Conservation (phyloP, 371 early-diverging fungal genomes). For the Mucor racemosus region DNA sequence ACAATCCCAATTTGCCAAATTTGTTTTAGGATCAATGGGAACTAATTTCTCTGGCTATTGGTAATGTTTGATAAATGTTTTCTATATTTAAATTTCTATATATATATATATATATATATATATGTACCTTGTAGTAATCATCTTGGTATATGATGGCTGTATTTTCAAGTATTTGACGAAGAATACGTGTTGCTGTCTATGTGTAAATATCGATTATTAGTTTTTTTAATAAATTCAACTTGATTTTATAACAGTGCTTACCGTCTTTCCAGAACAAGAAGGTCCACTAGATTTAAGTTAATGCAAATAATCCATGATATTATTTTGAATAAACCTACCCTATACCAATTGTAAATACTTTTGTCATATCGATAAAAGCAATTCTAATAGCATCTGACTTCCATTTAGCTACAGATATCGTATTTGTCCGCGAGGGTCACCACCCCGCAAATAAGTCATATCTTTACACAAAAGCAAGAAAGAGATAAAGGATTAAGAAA, state of each 20-base stretch:
- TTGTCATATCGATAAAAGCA: constrained; percentile 12
- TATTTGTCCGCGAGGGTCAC: no score
- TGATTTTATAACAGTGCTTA: constrained; percentile 19
- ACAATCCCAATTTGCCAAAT: constrained; percentile 85
- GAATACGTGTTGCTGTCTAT: constrained; percentile 67
- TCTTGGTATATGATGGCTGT: constrained; percentile 80
- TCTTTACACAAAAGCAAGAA: no score
- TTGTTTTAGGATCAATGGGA: constrained; percentile 67
- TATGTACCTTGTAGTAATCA: constrained; percentile 73
- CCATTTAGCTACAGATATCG: no score
- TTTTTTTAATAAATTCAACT: neutral
- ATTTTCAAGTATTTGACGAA: constrained; percentile 63
- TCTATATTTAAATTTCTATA: neutral
- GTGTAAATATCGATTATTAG: neutral
- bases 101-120: neutral
- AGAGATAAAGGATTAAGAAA: no score
- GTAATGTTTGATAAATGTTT: neutral
- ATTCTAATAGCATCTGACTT: no score
- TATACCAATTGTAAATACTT: constrained; percentile 34
- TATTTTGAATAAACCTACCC: constrained; percentile 17
- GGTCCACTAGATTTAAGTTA: constrained; percentile 49
- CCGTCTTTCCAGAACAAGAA: constrained; percentile 72
- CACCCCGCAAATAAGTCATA: no score
- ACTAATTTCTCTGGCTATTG: constrained; percentile 64
- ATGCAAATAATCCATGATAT: neutral